Evolutionary conservation across 495 filamentous ascomycete genomes (phyloP).

Genomic region (Terfezia boudieri): DNA sequence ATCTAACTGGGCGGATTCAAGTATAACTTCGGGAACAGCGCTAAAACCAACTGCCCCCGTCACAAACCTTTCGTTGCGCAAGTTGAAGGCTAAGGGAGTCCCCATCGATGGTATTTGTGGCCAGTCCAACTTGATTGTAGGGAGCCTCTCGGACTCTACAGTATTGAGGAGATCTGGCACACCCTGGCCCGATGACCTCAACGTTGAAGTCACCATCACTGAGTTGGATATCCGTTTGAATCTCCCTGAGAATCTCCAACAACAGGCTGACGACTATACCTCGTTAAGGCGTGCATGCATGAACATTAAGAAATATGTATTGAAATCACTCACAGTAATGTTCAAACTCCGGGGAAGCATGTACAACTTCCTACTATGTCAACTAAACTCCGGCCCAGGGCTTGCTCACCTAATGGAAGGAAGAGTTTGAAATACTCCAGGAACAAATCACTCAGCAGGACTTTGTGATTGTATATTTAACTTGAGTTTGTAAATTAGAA

Average conservation of each 20-base stretch:
- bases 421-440: constrained; percentile 33
- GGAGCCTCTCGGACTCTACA: constrained; percentile 27
- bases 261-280: constrained; percentile 37
- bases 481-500: too few relatives aligned
- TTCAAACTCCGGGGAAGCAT: too few relatives aligned
- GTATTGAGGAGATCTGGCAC: constrained; percentile 23
- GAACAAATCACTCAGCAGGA: constrained; percentile 26
- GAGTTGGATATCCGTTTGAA: constrained; percentile 38
- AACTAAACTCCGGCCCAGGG: constrained; percentile 34
- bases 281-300: constrained; percentile 38
- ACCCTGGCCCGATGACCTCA: constrained; percentile 23
- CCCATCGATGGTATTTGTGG: constrained; percentile 29
- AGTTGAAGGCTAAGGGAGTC: too few relatives aligned
- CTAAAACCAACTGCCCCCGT: too few relatives aligned
- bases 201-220: constrained; percentile 23
- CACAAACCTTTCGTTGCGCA: too few relatives aligned
- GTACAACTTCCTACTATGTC: constrained; percentile 47
- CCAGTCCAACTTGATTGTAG: constrained; percentile 37
- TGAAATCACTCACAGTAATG: too few relatives aligned
- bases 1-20: too few relatives aligned
- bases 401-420: constrained; percentile 29
- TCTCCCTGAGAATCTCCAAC: constrained; percentile 23
- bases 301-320: constrained; percentile 33
- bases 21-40: too few relatives aligned
- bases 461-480: too few relatives aligned